phyloP scores from a whole-genome alignment of 2,329 filamentous ascomycete genomes.

The Ceratocystiopsis brevicomis region DNA sequence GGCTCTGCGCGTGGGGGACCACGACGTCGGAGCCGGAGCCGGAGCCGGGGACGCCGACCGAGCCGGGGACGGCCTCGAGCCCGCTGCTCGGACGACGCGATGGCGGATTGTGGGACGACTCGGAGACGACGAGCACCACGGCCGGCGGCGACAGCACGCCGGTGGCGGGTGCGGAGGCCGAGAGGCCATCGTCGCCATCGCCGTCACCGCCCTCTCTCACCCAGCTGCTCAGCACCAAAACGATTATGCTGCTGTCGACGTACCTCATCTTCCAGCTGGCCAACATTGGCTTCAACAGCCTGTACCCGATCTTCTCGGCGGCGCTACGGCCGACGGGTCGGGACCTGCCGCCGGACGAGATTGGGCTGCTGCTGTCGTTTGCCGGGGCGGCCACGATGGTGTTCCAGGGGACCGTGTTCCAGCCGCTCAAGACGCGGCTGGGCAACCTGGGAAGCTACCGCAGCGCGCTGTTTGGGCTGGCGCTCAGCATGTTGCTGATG shows the following conservation, averaged over 20 bases:
- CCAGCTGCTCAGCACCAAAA: conserved; percentile 60
- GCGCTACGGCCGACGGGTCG: conserved; percentile 59
- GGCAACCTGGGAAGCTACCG: conserved; percentile 80
- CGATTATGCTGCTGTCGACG: conserved; percentile 59
- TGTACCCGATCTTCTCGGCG: conserved; percentile 86
- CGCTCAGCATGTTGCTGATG: conserved; percentile 68
- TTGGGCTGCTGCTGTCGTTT: conserved; percentile 69
- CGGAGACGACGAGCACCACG: background rate
- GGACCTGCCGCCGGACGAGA: conserved; percentile 54
- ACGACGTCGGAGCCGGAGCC: background rate
- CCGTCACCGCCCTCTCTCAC: conserved; percentile 17
- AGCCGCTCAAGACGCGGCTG: conserved; percentile 54
- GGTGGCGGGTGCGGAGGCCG: conserved; percentile 15
- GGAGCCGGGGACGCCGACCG: background rate
- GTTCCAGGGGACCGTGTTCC: conserved; percentile 78
- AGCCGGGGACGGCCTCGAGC: conserved; percentile 7
- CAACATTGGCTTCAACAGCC: conserved; percentile 86
- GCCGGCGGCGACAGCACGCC: background rate
- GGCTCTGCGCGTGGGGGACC: conserved; percentile 5
- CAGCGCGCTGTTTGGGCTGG: conserved; percentile 58
- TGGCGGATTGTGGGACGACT: background rate
- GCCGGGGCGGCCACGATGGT: conserved; percentile 71
- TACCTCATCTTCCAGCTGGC: conserved; percentile 88
- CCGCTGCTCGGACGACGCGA: too few species aligned
- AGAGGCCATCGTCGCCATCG: conserved; percentile 8